Evolutionary conservation across 495 filamentous ascomycete genomes (phyloP), one percentile per base, ranked within the genome.

Genomic region (Neurospora africana): DNA sequence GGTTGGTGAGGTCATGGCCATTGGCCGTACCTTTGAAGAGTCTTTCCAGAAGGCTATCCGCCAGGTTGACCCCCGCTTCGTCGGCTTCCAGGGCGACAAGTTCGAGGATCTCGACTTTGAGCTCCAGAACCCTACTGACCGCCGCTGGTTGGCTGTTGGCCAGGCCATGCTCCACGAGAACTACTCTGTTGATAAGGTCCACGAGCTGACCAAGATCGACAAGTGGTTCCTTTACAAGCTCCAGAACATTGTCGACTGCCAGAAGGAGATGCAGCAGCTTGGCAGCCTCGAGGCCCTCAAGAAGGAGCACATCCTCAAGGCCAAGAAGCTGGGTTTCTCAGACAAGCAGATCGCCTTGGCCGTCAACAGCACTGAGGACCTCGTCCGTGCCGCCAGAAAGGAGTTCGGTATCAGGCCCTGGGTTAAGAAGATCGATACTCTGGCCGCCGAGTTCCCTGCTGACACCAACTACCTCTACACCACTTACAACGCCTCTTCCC

Each of bases 1-100:
- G 39, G 95, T 99, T 67, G 95, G 95, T 72, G 95, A 99, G 82
- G 95, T 99, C 68, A 99, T 99, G 95, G 95, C 95, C 69, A 99
- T 99, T 81, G 95, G 95, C 73, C 89, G 95, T 79, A 98, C 95
- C 44, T 99, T 97, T 75, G 95, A 99, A 82, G 95, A 99, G 83
- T 97, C 93, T n/a, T 95, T 99, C 81, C 95, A 99, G 82, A 99
- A 99, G 83, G 95, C 95, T 74, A 95, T 97, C 77, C 91, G 95
- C 65, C 93, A 97, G 84, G 95, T 99, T 72, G 95, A 99, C 80
- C 94, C 95, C 70, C 88, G 87, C 73, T 99, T 91, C 80, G 79
- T 94, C 73, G 95, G 95, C 75, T 95, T 99, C 84, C 95, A 99
- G 85, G 95, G 95, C 71, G 95, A 91, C 77, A 88, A 95, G 76